Base-by-base conservation (phyloP, 2,329 filamentous ascomycete genomes). In the Cylindrodendrum hubeiense region DNA sequence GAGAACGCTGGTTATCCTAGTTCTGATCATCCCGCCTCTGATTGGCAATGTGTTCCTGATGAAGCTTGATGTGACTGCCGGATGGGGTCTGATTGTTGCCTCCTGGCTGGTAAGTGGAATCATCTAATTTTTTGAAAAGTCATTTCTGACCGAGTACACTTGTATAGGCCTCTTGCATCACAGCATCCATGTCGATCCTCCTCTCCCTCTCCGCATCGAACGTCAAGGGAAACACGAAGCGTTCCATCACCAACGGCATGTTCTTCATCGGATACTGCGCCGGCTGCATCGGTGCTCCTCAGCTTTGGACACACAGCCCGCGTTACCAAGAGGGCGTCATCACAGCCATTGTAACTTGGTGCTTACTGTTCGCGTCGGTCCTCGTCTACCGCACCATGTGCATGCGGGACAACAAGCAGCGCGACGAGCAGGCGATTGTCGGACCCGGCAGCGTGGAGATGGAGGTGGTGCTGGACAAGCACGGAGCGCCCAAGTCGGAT, bases 151-250 rank as follows among this genome's bases (percentile, higher is more conserved):
- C 30, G 33, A 30, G 17, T 8, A 28, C 33, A 41, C 10, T 50
- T 10, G 17, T 51, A 30, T n/a, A 79, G 74, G 77, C 81, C 26
- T 83, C 81, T 2, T 81, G 80, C 57, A 83, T 84, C 62, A 81
- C 81, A 9, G 76, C 79, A 28, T 71, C 77, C 33, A 80, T 79
- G 79, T 80, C 79, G 4, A 79, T 83, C 22, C 76, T 83, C 1
- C 76, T 85, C 9, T 81, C 60, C 13, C 49, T 67, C n/a, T 65
- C 61, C 3, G 65, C 61, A 1, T 85, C 83, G 3, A 86, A 86
- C 59, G 79, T 85, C 26, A 83, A 84, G 55, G 84, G 85, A 0
- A 86, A 86, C 70, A 86, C 84, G 1, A 86, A 86, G 68, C 80
- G 81, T 4, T 76, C 83, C 9, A 75, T 82, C 3, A 80, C 84